phyloP scores from a whole-genome alignment of 805 yeast species.

The Blastobotrys chiropterorum region DNA sequence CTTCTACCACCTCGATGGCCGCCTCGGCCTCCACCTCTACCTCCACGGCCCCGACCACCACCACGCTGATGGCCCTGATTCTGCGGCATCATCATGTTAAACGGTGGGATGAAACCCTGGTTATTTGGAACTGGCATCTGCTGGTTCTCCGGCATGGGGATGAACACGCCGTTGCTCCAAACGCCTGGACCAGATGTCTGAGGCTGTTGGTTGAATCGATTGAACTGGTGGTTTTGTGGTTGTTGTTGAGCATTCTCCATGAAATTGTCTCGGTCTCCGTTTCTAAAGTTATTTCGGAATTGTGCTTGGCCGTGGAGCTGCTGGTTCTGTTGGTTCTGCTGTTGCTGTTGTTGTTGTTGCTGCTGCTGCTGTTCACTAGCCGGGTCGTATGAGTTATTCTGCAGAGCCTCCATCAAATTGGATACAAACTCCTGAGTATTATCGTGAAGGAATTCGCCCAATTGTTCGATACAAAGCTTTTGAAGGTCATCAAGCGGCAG shows the following conservation, averaged over 20 bases:
- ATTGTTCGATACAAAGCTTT: slow-evolving; percentile 30
- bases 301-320: slow-evolving; percentile 24
- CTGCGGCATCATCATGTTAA: slow-evolving; percentile 6
- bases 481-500: slow-evolving; percentile 32
- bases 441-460: slow-evolving; percentile 37
- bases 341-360: background rate
- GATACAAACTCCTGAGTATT: slow-evolving; percentile 30
- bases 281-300: slow-evolving; percentile 23
- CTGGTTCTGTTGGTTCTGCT: background rate
- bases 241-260: background rate
- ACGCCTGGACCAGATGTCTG: slow-evolving; percentile 3
- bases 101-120: slow-evolving; percentile 21
- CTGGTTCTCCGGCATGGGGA: slow-evolving; percentile 10
- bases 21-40: slow-evolving; percentile 9
- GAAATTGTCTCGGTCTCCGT: slow-evolving; percentile 5
- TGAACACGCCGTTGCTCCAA: slow-evolving; percentile 10
- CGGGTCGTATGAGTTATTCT: slow-evolving; percentile 2
- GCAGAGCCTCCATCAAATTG: slow-evolving; percentile 30
- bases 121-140: slow-evolving; percentile 16
- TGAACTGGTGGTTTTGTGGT: slow-evolving; percentile 6
- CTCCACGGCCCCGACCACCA: slow-evolving; percentile 14
- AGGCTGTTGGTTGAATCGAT: background rate
- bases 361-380: background rate
- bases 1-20: slow-evolving; percentile 4
- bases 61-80: slow-evolving; percentile 1